Evolutionary conservation across 305 asterid genomes (phyloP), one percentile per base, ranked within the genome.

Genomic region (Fraxinus velutina): DNA sequence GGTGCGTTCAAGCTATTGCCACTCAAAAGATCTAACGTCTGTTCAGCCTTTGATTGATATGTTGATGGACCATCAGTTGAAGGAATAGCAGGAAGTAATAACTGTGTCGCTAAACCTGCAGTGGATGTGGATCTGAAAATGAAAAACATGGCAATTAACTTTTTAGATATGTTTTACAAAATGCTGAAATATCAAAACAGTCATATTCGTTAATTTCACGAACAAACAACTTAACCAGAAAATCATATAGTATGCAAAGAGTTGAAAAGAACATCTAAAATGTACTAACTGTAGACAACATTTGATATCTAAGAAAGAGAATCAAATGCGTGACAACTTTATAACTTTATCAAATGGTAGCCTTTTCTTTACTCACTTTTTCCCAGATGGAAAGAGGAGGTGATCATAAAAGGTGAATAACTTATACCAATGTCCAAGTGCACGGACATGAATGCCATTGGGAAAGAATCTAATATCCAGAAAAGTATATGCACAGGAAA

Each of bases 11-110:
- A 91, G 88, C 90, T 93, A 76, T 96, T 97, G 82, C 99, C 98
- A 83, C 98, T 96, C 87, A 96, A 88, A 88, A 96, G 99, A 91
- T 96, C 99, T 36, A 92, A 88, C 82, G 87, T 89, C 15, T 92
- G 89, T 77, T 79, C 88, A 76, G 90, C 88, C 80, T 86, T 91
- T 22, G 87, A 33, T 72, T 93, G 93, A 76, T 96, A 84, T 68
- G 90, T 33, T 83, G 87, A 73, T 83, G 84, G 88, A 84, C 91
- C 89, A 78, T 87, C 89, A 83, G 88, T 78, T 57, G 90, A 50
- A 7, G 89, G 88, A 76, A 92, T 92, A 80, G 94, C 90, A 83
- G 94, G 90, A 72, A 89, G 91, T 4, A 86, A 81, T 74, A 89
- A 86, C 88, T 88, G 94, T 55, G 89, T 71, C 84, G 89, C 92